Base-by-base conservation (phyloP, 2,329 filamentous ascomycete genomes). In the Penicillium glabrum region DNA sequence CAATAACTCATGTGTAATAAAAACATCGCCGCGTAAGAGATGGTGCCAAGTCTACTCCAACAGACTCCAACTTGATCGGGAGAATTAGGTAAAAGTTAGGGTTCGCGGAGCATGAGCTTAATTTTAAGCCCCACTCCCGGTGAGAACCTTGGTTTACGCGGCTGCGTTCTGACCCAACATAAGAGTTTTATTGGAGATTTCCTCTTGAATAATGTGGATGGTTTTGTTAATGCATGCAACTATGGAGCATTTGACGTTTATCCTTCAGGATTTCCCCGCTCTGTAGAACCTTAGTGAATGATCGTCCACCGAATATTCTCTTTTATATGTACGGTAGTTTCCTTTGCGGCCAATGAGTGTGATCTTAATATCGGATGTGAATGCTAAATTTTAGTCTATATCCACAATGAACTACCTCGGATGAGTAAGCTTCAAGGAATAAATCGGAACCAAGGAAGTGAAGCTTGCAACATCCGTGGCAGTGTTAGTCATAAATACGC, bases 51-150 rank as follows among this genome's bases (percentile, higher is more conserved):
- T 10, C 46, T 48, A 65, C 62, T 59, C 53, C 56, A 58, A 62
- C 21, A 35, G 48, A 64, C 63, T 54, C 62, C 62, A 65, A 66
- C 46, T 39, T 21, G 10, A 19, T 56, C 51, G 56, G 57, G 51
- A 54, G 24, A 26, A 64, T 66, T 66, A 66, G 60, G 63, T 64
- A 66, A 66, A 63, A 54, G 27, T 52, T 55, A 54, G 60, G 55
- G 43, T 59, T 53, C 19, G 23, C 21, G 46, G 27, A 47, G 46
- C 45, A 51, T 61, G 59, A 66, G 58, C 62, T 66, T 66, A 53
- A 64, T 57, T 64, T 64, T 50, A 29, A 45, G 53, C 58, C 60
- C 62, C 61, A 59, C 61, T 46, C n/a, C 21, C 41, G 39, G 29
- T 35, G 31, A 24, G 43, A 45, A 37, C 47, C 16, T 46, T 31